Base-by-base conservation (phyloP, 2,329 filamentous ascomycete genomes). In the Amauroascus niger region DNA sequence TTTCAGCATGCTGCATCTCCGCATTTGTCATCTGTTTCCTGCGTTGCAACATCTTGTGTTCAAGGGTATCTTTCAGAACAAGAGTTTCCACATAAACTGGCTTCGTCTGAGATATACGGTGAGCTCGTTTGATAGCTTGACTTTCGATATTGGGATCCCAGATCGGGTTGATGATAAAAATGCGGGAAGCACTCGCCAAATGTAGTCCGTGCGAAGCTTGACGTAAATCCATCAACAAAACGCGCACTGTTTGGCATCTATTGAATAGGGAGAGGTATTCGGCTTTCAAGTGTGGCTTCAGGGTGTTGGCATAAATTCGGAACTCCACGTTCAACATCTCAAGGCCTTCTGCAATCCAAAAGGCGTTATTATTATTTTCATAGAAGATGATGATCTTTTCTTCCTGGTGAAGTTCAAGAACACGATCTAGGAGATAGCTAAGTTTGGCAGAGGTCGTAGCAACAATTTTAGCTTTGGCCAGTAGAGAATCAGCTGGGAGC, bases 381-480 rank as follows among this genome's bases (percentile, higher is more conserved):
- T 95, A 96, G 67, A 97, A 97, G 8, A 96, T 79, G 50, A 96
- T 81, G 2, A 94, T 93, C 68, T 96, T 95, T 63, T 95, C 89
- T 0, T 78, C 70, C 0, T 76, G 68, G 51, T 93, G 81, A 57
- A 90, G 76, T 50, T 78, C 74, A 4, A 83, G 68, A 11, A 96
- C 82, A 30, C 80, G 77, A 52, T 89, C 84, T 16, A 95, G 72
- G 5, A 96, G 74, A 63, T 96, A 95, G 2, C 86, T 90, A 2
- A 96, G 75, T 67, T 97, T 97, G 0, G 87, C 82, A 0, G 90
- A 96, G 0, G 83, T 81, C 0, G 90, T 95, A 3, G 87, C 88
- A n/a, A 86, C 71, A 18, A 95, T 75, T 52, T 71, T 78, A 0
- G 85, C 80, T 32, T 74, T 67, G 8, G 76, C 72, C 14, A 93